Evolutionary conservation across 2,329 filamentous ascomycete genomes (phyloP), one percentile per base, ranked within the genome.

Genomic region (Verticillium nonalfalfae): DNA sequence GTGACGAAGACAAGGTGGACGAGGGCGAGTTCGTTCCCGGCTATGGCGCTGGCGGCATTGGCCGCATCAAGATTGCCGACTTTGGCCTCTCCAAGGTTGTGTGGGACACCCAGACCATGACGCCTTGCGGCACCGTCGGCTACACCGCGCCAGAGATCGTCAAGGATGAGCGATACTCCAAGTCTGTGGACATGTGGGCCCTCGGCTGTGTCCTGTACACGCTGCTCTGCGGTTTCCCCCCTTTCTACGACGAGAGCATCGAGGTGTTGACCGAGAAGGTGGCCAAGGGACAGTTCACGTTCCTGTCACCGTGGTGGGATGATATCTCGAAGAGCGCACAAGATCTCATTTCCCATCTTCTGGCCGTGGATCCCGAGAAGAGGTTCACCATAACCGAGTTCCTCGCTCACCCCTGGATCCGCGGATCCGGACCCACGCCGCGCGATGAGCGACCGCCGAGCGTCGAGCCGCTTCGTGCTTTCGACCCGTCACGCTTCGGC

Each of bases 121-220:
- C 95, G 3, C 95, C 95, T n/a, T 99, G 95, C 74, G 95, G 95
- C 62, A 99, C 95, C 0, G 95, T 98, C 61, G 95, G 95, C 54
- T 99, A 99, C 77, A 98, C 95, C 4, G 95, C 95, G 3, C 95
- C 95, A 7, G 95, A 99, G 73, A 99, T 99, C 65, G 95, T 99
- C 73, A 98, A 98, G 78, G 95, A 99, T 76, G 95, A 99, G 77
- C 87, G 93, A 26, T 99, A 99, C 76, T 98, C 94, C 40, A 99
- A 98, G 81, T 96, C 92, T 59, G 95, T 99, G 56, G 95, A 99
- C 72, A 99, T 99, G 95, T 99, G 95, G 95, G 95, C 95, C 3
- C 78, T 99, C 36, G 95, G 95, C 14, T 99, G 95, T 73, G 95
- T 99, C 11, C 81, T 99, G 5, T 99, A 99, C 79, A 99, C 95